Evolutionary conservation across 2,329 filamentous ascomycete species (phyloP), one percentile per base, ranked within the genome.

Genomic region (Colletotrichum musicola): DNA sequence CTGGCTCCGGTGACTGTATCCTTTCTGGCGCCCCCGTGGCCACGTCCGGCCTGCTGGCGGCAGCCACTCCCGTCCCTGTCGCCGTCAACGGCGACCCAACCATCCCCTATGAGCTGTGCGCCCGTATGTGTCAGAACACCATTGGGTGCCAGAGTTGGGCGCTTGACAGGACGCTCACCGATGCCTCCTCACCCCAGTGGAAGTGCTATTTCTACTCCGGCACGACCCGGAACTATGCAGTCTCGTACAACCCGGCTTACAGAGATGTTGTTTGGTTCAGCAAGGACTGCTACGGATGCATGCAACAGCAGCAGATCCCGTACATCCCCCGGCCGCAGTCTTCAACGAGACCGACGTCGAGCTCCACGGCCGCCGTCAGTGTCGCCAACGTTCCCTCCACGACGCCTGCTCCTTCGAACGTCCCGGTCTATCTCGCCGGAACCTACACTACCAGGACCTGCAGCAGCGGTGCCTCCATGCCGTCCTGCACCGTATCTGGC

Each of bases 11-110:
- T 20, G 27, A 59, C 40, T 59, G 56, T 40, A 14, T 59, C 14
- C 56, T 59, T 14, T 59, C 56, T 10, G 56, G 56, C 6, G 56
- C 42, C 3, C 56, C 56, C 40, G 56, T 59, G 14, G 56, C 56
- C 18, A 59, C 56, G 14, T 47, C 56, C n/a, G 56, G 56, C 18
- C 13, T 59, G 6, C 40, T 59, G n/a, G 56, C 56, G 3, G 56
- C 20, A 5, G 56, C 56, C 16, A 55, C 25, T 13, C 16, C 22
- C 16, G 4, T 55, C 6, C 20, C 51, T 27, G 35, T 27, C 6
- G 22, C 10, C 14, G 18, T 27, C 18, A 27, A 27, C 13, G 22
- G 51, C 14, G 35, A 30, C 16, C n/a, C 35, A 9, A n/a, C 16
- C 18, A 9, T 40, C 4, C 9, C 51, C 6, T 30, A 30, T 10